Evolutionary conservation across 1,284 basidiomycete species (phyloP).

Genomic region (Xanthoconium separans): DNA sequence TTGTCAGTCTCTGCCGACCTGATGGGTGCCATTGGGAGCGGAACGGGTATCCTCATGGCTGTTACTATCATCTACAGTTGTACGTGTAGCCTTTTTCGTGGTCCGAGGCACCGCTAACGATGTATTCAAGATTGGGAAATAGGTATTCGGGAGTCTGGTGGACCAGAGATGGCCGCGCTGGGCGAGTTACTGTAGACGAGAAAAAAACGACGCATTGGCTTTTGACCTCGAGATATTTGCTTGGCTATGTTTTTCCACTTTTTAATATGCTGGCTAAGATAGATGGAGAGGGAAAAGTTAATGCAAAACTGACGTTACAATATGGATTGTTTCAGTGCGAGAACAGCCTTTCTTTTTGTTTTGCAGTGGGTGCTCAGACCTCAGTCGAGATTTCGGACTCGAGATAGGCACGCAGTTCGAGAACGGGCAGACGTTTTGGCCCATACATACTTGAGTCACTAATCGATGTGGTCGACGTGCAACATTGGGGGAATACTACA

Average conservation of each 20-base stretch:
- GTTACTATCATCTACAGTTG: slow-evolving; percentile 97
- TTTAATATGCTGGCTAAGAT: slow-evolving; percentile 11
- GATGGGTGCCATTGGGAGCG: slow-evolving; percentile 94
- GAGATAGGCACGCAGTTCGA: no score
- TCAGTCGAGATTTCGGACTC: no score
- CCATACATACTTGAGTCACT: no score
- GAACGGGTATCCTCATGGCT: slow-evolving; percentile 97
- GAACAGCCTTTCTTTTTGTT: no score
- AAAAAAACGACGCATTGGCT: slow-evolving; percentile 5
- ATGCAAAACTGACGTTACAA: slow-evolving; percentile 2
- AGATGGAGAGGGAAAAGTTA: neutral
- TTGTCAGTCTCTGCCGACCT: slow-evolving; percentile 95
- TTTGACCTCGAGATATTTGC: neutral
- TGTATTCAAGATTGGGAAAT: slow-evolving; percentile 29
- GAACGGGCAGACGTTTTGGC: no score
- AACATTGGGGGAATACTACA: no score
- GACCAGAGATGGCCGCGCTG: slow-evolving; percentile 73
- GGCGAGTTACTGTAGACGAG: slow-evolving; percentile 54
- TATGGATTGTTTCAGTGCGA: no score
- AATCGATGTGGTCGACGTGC: no score
- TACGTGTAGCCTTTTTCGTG: slow-evolving; percentile 24
- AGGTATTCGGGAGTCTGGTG: slow-evolving; percentile 57
- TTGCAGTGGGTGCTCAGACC: no score
- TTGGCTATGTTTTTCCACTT: neutral
- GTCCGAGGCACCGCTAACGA: neutral